Evolutionary conservation across 257 asterid species (phyloP), one percentile per base, ranked within the genome.

Genomic region (Henckelia pumila): DNA sequence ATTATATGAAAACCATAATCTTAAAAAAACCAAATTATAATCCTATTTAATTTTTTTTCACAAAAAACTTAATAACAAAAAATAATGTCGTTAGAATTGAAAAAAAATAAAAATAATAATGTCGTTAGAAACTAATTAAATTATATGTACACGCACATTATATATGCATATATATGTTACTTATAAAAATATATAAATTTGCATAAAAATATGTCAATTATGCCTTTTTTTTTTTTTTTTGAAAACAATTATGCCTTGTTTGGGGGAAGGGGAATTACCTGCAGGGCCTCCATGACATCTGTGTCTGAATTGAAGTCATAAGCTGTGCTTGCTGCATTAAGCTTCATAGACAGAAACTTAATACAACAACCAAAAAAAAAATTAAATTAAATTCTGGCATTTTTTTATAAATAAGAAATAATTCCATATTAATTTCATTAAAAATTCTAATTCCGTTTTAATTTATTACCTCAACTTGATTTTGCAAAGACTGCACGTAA

Each of bases 321-420:
- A 37, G 67, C 72, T n/a, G 79, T 59, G 82, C 89, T 86, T 53
- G 95, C 97, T 25, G 93, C 97, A 13, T 95, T 82, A 28, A 91
- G 96, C 73, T 76, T 91, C 97, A 86, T 83, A 5, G 97, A 91
- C 26, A 91, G 91, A 78, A 91, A 88, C 97, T 91, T 86, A 50
- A 76, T 59, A n/a, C 20, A 21, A 57, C 65, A 37, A 63, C 11
- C 66, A 7, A 50, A 20, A 19, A 14, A 3, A 35, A 53, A 73
- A 16, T n/a, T n/a, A 68, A 40, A 24, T 59, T 17, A 21, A 33
- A 7, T 63, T 61, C 0, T 37, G 11, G 21, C 59, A 22, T 0
- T 28, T 28, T 21, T 50, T 24, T 20, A 44, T 19, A 49, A 30
- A 52, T 17, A 25, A 16, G 26, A 59, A 17, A 24, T 11, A 10